These are phyloP conservation scores for Tympanopsis confertula DNA, from an alignment of 2,329 filamentous ascomycete species.

Conservation along the genomic window DNA sequence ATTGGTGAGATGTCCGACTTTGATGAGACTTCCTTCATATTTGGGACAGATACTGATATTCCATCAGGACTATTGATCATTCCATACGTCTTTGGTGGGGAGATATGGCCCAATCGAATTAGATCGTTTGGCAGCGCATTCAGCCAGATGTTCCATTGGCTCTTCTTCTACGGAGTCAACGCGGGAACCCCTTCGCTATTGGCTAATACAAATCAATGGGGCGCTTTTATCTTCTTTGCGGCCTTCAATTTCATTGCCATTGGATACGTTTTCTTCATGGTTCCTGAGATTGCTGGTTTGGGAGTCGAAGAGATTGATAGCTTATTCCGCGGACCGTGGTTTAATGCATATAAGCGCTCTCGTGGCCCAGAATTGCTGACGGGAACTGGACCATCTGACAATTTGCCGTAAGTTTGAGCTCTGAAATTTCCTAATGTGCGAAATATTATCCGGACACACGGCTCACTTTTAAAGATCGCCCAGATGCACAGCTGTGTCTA, in stretches of 20 bases:
- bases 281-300: constrained; percentile 23
- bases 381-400: too few relatives aligned
- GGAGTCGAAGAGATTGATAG: constrained; percentile 19
- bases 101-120: constrained; percentile 31
- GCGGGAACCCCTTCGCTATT: constrained; percentile 20
- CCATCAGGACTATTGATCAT: constrained; percentile 23
- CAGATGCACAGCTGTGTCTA: too few relatives aligned
- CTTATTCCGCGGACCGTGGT: constrained; percentile 15
- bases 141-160: constrained; percentile 25
- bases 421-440: too few relatives aligned
- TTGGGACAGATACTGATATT: too few relatives aligned
- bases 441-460: too few relatives aligned
- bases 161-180: constrained; percentile 25
- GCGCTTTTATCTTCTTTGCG: constrained; percentile 28
- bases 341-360: too few relatives aligned
- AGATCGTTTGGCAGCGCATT: constrained; percentile 29
- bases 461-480: too few relatives aligned
- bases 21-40: too few relatives aligned
- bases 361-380: too few relatives aligned
- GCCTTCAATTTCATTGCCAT: constrained; percentile 22
- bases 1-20: constrained; percentile 21
- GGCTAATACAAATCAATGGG: constrained; percentile 21
- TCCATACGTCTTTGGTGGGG: constrained; percentile 29
- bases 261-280: constrained; percentile 23
- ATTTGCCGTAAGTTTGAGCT: too few relatives aligned